A percentile compares a stretch with the other conserved stretches of the same genome.
Evolutionary conservation across 1,139 yeast genomes (phyloP).

Genomic region (Starmera stellimalicola): DNA sequence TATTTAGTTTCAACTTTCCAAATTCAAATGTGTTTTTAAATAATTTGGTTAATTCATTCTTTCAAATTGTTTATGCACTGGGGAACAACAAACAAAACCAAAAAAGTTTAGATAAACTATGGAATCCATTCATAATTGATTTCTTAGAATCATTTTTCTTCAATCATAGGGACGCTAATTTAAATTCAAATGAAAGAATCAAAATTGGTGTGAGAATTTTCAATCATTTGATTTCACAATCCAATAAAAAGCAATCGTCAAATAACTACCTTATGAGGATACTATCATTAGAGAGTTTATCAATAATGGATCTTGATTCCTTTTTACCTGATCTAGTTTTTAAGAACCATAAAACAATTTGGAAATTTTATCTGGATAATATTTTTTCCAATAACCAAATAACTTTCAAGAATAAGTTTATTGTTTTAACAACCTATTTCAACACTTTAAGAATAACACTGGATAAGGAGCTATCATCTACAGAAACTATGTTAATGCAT

Average conservation of each 20-base stretch:
- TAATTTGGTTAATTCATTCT: background rate
- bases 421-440: conserved; percentile 5
- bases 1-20: background rate
- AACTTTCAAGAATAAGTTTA: conserved; percentile 2
- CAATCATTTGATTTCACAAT: conserved; percentile 2
- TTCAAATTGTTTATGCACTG: conserved; percentile 6
- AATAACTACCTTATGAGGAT: conserved; percentile 7
- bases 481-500: background rate
- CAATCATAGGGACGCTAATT: background rate
- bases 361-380: conserved; percentile 2
- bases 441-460: conserved; percentile 2
- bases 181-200: background rate
- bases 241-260: background rate
- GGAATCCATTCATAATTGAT: background rate
- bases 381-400: conserved; percentile 7
- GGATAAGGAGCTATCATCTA: conserved; percentile 1
- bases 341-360: conserved; percentile 3
- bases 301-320: conserved; percentile 8
- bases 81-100: background rate
- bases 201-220: background rate
- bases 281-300: conserved; percentile 11
- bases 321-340: conserved; percentile 5
- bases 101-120: background rate
- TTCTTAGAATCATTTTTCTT: background rate
- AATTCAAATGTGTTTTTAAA: background rate